phyloP scores from a whole-genome alignment of 1,284 basidiomycete genomes.

The Meripilus lineatus region DNA sequence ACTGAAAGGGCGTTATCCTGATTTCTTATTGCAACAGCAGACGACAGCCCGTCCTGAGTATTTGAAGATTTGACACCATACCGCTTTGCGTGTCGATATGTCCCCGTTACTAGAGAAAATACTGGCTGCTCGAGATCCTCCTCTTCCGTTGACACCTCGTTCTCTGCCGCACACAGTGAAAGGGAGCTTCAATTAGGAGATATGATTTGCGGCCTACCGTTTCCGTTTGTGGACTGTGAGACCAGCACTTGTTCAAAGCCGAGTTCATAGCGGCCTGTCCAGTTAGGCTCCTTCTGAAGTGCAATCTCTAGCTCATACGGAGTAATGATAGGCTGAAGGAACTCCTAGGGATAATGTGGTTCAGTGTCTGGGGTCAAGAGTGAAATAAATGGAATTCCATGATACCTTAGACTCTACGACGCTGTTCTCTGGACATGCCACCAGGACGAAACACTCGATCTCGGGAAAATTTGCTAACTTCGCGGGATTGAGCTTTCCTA shows the following conservation, averaged over 20 bases:
- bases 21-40: slow-evolving; percentile 55
- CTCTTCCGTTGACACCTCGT: slow-evolving; percentile 13
- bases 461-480: slow-evolving; percentile 97
- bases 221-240: slow-evolving; percentile 9
- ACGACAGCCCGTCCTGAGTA: slow-evolving; percentile 17
- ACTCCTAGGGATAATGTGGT: slow-evolving; percentile 55
- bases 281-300: slow-evolving; percentile 59
- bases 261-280: slow-evolving; percentile 81
- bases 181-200: not conserved
- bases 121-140: slow-evolving; percentile 60
- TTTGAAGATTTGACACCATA: slow-evolving; percentile 37
- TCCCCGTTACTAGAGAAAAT: slow-evolving; percentile 87
- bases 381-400: not conserved
- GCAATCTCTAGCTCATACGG: slow-evolving; percentile 91
- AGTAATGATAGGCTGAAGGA: slow-evolving; percentile 87
- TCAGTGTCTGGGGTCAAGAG: not conserved
- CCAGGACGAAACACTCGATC: slow-evolving; percentile 93
- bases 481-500: slow-evolving; percentile 93
- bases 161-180: too few species aligned
- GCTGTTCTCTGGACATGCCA: slow-evolving; percentile 94
- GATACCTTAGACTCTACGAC: slow-evolving; percentile 78
- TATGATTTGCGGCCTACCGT: not conserved
- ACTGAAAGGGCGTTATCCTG: slow-evolving; percentile 55
- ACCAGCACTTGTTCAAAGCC: slow-evolving; percentile 74
- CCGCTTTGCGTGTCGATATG: slow-evolving; percentile 73